phyloP scores from a whole-genome alignment of 2,329 filamentous ascomycete genomes.

The Seiridium cupressi region DNA sequence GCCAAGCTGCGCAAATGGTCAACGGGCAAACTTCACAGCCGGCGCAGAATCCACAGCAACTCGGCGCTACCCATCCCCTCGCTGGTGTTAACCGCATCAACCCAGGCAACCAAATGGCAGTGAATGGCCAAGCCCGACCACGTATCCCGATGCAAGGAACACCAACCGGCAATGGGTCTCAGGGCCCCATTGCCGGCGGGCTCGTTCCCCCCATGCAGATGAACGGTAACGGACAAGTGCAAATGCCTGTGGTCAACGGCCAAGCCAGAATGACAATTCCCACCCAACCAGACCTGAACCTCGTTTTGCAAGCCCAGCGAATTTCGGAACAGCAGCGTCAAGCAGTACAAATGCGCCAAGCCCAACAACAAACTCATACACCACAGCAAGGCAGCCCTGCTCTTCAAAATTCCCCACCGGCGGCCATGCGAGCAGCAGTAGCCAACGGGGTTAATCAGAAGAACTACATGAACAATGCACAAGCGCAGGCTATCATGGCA shows the following conservation, averaged over 20 bases:
- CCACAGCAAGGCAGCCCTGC: conserved; percentile 34
- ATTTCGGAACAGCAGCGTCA: conserved; percentile 65
- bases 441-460: conserved; percentile 48
- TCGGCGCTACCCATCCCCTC: conserved; percentile 29
- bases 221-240: conserved; percentile 67
- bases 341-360: conserved; percentile 45
- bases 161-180: conserved; percentile 45
- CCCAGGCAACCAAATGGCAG: conserved; percentile 42
- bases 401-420: conserved; percentile 39
- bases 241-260: conserved; percentile 59
- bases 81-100: conserved; percentile 38
- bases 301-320: conserved; percentile 63
- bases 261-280: conserved; percentile 59
- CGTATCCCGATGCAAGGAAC: conserved; percentile 55
- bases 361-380: conserved; percentile 28
- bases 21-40: conserved; percentile 36
- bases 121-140: conserved; percentile 45
- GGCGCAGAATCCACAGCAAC: conserved; percentile 33
- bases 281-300: conserved; percentile 47
- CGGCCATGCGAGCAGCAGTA: conserved; percentile 36
- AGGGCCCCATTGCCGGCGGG: conserved; percentile 48
- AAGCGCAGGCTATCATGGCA: conserved; percentile 52
- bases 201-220: conserved; percentile 57
- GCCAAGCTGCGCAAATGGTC: conserved; percentile 43
- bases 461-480: conserved; percentile 50